These are phyloP conservation scores for Sugiyamaella mastotermitis DNA, from an alignment of 805 yeast species.

Conservation along the genomic window DNA sequence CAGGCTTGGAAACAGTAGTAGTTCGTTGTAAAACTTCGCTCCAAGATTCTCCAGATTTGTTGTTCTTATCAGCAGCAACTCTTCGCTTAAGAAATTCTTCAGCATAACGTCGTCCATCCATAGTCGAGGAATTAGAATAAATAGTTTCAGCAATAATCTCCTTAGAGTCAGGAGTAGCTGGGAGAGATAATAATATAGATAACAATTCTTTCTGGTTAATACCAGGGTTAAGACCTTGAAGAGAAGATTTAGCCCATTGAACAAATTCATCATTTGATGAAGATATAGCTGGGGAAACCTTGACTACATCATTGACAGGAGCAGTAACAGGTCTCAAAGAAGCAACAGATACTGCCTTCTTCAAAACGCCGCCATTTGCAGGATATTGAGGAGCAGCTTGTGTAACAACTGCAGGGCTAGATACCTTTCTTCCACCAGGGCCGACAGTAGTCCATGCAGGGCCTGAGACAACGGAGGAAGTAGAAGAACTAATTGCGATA, in stretches of 20 bases:
- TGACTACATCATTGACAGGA: conserved; percentile 11
- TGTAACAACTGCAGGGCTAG: conserved; percentile 7
- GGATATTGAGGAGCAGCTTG: conserved; percentile 10
- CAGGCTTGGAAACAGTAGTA: conserved; percentile 26
- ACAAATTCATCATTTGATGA: conserved; percentile 33
- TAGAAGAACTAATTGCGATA: conserved; percentile 2
- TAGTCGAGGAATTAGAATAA: conserved; percentile 77
- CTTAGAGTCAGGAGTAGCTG: conserved; percentile 64
- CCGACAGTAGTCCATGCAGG: conserved; percentile 29
- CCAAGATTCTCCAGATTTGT: conserved; percentile 56
- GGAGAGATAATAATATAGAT: conserved; percentile 73
- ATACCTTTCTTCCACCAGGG: conserved; percentile 70
- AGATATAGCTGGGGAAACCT: conserved; percentile 14
- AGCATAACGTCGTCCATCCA: conserved; percentile 95
- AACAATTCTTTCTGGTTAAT: conserved; percentile 75
- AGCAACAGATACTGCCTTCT: not conserved
- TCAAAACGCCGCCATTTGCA: conserved; percentile 2
- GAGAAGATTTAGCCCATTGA: conserved; percentile 34
- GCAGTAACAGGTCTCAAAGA: conserved; percentile 7
- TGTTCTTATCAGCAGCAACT: conserved; percentile 55
- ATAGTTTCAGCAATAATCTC: conserved; percentile 91
- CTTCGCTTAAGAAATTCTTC: conserved; percentile 80
- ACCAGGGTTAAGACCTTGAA: conserved; percentile 56
- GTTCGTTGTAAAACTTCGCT: conserved; percentile 51
- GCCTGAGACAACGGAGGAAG: not conserved